Base-by-base conservation (phyloP, 371 early-diverging fungal species). In the Zychaea mexicana region DNA sequence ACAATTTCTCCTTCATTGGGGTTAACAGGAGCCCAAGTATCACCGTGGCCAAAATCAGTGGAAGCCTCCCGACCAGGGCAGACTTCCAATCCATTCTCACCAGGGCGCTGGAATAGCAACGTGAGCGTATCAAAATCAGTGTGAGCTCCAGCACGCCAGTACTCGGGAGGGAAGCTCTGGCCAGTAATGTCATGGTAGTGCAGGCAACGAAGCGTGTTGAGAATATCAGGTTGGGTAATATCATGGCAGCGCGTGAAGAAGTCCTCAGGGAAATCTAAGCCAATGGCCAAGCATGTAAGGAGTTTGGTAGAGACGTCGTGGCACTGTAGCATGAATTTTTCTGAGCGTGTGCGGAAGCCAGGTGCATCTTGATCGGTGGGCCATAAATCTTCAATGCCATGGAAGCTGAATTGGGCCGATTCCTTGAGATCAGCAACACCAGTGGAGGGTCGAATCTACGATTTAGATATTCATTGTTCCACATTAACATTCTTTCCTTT, bases 61-160 rank as follows among this genome's bases (percentile, higher is more conserved):
- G 69, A 70, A 9, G 64, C 70, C 42, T 69, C 66, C 8, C 75
- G 69, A 9, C 75, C 75, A 46, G 69, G 75, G 52, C 75, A 75
- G 0, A 69, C 67, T 22, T 75, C 75, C 39, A 75, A 60, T 21
- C 75, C 72, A 38, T 72, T 52, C 33, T 69, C 65, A 19, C 72
- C 72, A 21, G 67, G 69, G 5, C 67, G 66, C 36, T 75, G 72
- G 58, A 75, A 72, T 0, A 72, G 53, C 26, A 75, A 49, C 2
- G 75, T 75, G 55, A 75, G 47, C 10, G 70, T 69, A 31, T 75
- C 75, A 54, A 69, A 69, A 42, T 75, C 75, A 10, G 75, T 75
- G 26, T 75, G 75, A 10, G 75, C 70, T 12, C 75, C 76, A 10
- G 76, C 76, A 33, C 76, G 70, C 72, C 71, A 76, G 60, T 76